phyloP scores from a whole-genome alignment of 2,329 filamentous ascomycete species.

The Trichoderma breve region DNA sequence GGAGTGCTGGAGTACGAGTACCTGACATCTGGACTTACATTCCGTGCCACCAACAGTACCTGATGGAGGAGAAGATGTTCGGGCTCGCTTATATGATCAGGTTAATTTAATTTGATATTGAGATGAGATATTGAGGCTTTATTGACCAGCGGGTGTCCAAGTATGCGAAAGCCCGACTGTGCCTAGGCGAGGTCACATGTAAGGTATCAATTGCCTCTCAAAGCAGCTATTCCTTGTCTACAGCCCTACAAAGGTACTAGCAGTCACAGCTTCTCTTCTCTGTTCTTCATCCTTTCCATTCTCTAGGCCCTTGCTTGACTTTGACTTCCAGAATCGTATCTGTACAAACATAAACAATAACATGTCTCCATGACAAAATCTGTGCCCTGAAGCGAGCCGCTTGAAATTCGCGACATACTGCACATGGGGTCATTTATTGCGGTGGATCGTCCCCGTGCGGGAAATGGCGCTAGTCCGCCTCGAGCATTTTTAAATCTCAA shows the following conservation, averaged over 20 bases:
- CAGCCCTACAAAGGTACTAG: not conserved
- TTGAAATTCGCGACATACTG: not conserved
- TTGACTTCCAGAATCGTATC: not conserved
- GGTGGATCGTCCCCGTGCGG: not conserved
- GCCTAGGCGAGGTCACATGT: not conserved
- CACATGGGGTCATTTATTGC: slow-evolving; percentile 6
- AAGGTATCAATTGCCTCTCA: not conserved
- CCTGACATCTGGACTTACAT: not conserved
- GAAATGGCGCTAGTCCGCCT: not conserved
- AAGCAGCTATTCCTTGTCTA: not conserved
- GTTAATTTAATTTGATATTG: not conserved
- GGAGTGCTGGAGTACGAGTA: not conserved
- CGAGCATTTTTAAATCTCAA: not conserved
- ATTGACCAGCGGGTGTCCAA: not conserved
- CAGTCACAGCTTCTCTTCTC: not conserved
- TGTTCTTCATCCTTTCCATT: not conserved
- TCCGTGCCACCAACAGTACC: not conserved
- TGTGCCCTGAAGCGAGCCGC: not conserved
- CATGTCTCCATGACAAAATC: not conserved
- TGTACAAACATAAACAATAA: not conserved
- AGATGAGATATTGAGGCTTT: not conserved
- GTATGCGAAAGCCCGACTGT: not conserved
- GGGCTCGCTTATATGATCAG: not conserved
- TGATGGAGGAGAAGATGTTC: not conserved
- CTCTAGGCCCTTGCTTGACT: not conserved